Evolutionary conservation across 2,329 filamentous ascomycete species (phyloP).

Genomic region (Xylariaceae sp.): DNA sequence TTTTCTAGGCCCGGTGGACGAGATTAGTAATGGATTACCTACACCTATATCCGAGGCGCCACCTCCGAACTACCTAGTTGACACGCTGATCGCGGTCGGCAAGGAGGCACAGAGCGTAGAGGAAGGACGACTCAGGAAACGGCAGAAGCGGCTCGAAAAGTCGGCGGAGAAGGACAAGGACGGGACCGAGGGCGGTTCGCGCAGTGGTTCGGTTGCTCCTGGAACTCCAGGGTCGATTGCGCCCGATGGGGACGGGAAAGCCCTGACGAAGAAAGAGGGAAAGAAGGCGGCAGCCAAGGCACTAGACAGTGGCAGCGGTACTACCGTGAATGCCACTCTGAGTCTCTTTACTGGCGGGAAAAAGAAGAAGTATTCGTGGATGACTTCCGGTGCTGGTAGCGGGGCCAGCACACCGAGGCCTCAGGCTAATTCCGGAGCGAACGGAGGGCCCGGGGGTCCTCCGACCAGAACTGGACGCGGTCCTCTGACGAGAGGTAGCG

Average conservation of each 20-base stretch:
- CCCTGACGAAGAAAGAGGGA: slow-evolving; percentile 79
- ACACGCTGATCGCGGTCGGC: slow-evolving; percentile 55
- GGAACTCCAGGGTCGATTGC: slow-evolving; percentile 58
- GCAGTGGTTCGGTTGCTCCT: slow-evolving; percentile 52
- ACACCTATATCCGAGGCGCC: slow-evolving; percentile 43
- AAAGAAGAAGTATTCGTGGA: slow-evolving; percentile 70
- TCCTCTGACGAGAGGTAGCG: slow-evolving; percentile 50
- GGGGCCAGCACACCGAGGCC: slow-evolving; percentile 47
- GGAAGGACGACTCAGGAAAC: slow-evolving; percentile 63
- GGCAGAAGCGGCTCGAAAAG: slow-evolving; percentile 53
- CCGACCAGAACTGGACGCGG: slow-evolving; percentile 31
- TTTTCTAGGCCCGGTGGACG: slow-evolving; percentile 34
- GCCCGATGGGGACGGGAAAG: slow-evolving; percentile 54
- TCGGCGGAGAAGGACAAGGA: slow-evolving; percentile 47
- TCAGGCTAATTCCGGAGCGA: slow-evolving; percentile 22
- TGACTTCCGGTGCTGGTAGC: slow-evolving; percentile 52
- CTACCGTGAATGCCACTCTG: slow-evolving; percentile 78
- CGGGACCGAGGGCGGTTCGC: slow-evolving; percentile 38
- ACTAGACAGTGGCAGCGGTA: slow-evolving; percentile 66
- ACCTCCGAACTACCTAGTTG: slow-evolving; percentile 44
- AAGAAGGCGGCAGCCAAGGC: slow-evolving; percentile 69
- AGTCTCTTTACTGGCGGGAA: slow-evolving; percentile 61
- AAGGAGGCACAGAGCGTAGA: slow-evolving; percentile 66
- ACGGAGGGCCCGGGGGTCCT: slow-evolving; percentile 29
- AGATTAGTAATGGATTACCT: slow-evolving; percentile 37